Base-by-base conservation (phyloP, 2,329 filamentous ascomycete species). In the Aspergillus neoniger region DNA sequence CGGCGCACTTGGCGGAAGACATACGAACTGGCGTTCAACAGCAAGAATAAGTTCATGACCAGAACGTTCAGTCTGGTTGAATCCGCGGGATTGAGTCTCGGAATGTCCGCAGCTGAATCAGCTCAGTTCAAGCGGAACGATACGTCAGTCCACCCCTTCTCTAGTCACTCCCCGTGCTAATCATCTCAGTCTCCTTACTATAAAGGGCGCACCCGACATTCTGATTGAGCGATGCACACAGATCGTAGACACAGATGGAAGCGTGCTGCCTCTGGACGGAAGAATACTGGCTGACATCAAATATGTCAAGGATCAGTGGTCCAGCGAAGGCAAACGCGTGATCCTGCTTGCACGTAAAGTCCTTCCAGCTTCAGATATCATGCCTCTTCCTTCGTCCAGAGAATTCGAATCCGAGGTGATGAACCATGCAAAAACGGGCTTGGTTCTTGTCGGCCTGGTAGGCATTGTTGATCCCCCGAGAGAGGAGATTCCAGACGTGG, bases 11-110 rank as follows among this genome's bases (percentile, higher is more conserved):
- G 88, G 88, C 83, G 83, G 55, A 87, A 84, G 55, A 82, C 84
- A 2, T 92, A 87, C 66, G 86, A 89, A 57, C 79, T 91, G 28
- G 85, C 88, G 0, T 93, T 93, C 74, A 92, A 92, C 77, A 91
- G 88, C 76, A 91, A 91, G 79, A 92, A 92, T 77, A 93, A 93
- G 75, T 92, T 87, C 71, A 92, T 92, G 86, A 84, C 92, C 57
- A 82, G 86, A 36, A 83, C 87, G 0, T 84, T 88, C 52, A 79
- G 79, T 10, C 71, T 72, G 1, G 58, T 60, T 8, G 61, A 69
- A n/a, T 49, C 62, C 7, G 56, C 28, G 14, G 57, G 58, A 14
- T n/a, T 52, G 10, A 23, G 49, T 10, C 2, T 43, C 5, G 51
- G 55, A 5, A 38, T 63, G 50, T 63, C 61, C 21, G 36, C 58